phyloP scores from a whole-genome alignment of 169 alveolate species.

The Eimeria sp. region DNA sequence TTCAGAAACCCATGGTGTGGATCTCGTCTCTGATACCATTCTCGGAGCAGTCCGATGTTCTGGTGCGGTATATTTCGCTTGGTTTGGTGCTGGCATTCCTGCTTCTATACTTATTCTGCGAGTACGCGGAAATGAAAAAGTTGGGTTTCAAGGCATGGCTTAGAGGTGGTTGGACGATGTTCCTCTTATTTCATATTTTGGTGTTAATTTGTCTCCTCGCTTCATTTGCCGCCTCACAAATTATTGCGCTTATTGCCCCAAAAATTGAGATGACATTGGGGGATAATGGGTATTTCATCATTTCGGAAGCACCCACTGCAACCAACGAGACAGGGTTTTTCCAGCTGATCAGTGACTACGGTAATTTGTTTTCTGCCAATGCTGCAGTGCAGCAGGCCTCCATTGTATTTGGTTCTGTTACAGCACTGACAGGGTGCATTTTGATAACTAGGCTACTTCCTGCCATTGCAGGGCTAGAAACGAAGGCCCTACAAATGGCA shows the following conservation, averaged over 20 bases:
- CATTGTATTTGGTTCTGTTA: background rate
- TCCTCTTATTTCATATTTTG: constrained; percentile 2
- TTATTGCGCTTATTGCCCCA: constrained; percentile 50
- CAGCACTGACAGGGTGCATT: constrained; percentile 43
- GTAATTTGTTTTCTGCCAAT: background rate
- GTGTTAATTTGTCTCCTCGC: constrained; percentile 15
- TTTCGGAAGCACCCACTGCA: constrained; percentile 24
- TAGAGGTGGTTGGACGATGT: constrained; percentile 30
- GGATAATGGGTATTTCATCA: constrained; percentile 34
- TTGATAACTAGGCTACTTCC: constrained; percentile 32
- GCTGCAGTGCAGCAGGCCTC: constrained; percentile 33
- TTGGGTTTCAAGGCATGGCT: constrained; percentile 36
- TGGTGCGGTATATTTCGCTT: constrained; percentile 28
- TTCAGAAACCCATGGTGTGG: constrained; percentile 39
- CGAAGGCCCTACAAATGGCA: constrained; percentile 40
- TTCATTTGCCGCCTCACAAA: constrained; percentile 11
- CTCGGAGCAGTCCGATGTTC: constrained; percentile 11
- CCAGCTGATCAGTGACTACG: constrained; percentile 53
- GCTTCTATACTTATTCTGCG: constrained; percentile 12
- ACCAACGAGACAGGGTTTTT: constrained; percentile 9
- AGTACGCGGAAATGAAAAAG: constrained; percentile 14
- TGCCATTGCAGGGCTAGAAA: constrained; percentile 50
- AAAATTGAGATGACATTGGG: background rate
- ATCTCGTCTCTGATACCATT: constrained; percentile 31
- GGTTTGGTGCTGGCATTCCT: constrained; percentile 25